Base-by-base conservation (phyloP, 768 basidiomycete genomes). In the Boletellus ananas region DNA sequence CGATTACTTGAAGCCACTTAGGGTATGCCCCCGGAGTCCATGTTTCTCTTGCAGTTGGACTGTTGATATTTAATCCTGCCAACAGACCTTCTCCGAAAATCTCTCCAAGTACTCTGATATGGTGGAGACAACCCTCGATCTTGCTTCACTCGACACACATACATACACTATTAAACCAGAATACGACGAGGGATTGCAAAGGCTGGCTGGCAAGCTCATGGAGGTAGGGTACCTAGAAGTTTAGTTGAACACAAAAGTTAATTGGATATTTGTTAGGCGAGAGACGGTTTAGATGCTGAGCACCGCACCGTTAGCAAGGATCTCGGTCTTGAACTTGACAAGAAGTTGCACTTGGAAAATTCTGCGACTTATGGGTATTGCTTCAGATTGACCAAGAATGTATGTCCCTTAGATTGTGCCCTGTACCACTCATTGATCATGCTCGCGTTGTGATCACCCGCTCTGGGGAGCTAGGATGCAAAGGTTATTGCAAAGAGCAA, bases 271-370 rank as follows among this genome's bases (percentile, higher is more conserved):
- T 3, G 11, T 18, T 50, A 84, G 73, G 77, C 83, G 0, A 81
- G 90, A 27, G 91, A 94, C 61, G 81, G 80, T 1, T 71, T 99
- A 16, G 92, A 99, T 59, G 75, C 73, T 12, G 93, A 96, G 63
- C 94, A 97, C 66, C 68, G 73, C 7, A 60, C 73, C 2, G 85
- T 83, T 0, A 87, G 87, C 6, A 67, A 74, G 7, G 88, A 90
- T 34, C 74, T 97, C 6, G 79, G 76, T 9, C 58, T 99, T 10
- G 93, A 95, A 14, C 78, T 92, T 3, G 90, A 96, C 67, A 95
- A 95, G 73, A 98, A 97, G 71, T 70, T 98, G 11, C 96, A 98
- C 67, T 73, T 99, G 25, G 96, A 99, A 71, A 94, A 94, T 59
- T 90, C 87, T 46, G 78, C 79, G 49, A 80, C 83, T 1, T 91